Base-by-base conservation (phyloP, 495 filamentous ascomycete species). In the Penicillium canescens region DNA sequence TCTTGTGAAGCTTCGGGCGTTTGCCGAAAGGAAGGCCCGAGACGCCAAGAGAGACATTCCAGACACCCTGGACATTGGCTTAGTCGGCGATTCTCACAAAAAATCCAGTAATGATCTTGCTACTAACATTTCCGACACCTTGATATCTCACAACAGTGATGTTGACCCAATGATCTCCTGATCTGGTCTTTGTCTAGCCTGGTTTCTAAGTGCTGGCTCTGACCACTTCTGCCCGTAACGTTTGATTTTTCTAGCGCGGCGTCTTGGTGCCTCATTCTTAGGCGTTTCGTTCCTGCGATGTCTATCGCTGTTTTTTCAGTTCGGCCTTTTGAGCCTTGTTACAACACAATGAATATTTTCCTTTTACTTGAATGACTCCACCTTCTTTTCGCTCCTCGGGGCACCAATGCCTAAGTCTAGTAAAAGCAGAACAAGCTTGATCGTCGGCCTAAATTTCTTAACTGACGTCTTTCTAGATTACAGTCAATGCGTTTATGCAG, bases 1-100 rank as follows among this genome's bases (percentile, higher is more conserved):
- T 54, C 78, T 98, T 4, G 84, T 94, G 42, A 84, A 86, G 60
- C 81, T 96, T 60, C 85, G 93, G 52, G 84, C 85, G 3, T 98
- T 92, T 89, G 85, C 90, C 6, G 92, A 98, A 74, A 75, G 83
- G 12, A 86, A 86, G 55, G 89, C 88, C 12, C 73, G 89, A 53
- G 81, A 87, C 26, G 76, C 81, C 34, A 92, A 88, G 61, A 88
- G 83, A 60, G 83, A 92, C 56, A 67, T 97, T 8, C 94, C 91
- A 2, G 77, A 84, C 16, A 74, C 72, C 35, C 74, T 96, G 45
- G 85, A 88, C 24, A 73, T 96, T 37, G 90, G 90, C 8, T 78
- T 96, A 3, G 79, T 66, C 21, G 61, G 69, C 62, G 57, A 79
- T 69, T 53, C 45, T 40, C 61, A 60, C 31, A 70, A 75, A 37